phyloP scores from a whole-genome alignment of 2,329 filamentous ascomycete species.

The Uncinocarpus reesii region DNA sequence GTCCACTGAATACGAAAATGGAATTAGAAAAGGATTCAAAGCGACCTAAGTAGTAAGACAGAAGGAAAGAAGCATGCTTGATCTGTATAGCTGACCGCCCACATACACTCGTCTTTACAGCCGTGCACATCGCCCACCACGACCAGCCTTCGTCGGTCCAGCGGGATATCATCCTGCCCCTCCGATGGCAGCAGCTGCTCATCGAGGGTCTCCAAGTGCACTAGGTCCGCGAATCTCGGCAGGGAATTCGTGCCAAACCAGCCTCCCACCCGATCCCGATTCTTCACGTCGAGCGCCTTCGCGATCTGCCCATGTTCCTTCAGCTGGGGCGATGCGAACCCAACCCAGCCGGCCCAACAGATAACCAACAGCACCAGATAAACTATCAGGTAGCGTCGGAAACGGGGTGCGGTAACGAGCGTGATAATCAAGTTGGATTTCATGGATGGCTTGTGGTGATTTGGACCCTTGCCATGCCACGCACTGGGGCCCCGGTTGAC shows the following conservation, averaged over 20 bases:
- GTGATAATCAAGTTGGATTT: conserved; percentile 20
- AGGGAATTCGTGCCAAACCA: conserved; percentile 41
- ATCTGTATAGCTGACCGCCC: background rate
- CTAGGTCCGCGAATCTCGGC: conserved; percentile 42
- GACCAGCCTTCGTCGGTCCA: conserved; percentile 50
- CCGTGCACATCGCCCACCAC: conserved; percentile 91
- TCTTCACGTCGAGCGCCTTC: conserved; percentile 25
- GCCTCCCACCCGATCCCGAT: conserved; percentile 24
- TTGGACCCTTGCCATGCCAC: conserved; percentile 26
- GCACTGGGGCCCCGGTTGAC: conserved; percentile 33
- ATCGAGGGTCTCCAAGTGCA: conserved; percentile 43
- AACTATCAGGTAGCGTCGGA: conserved; percentile 32
- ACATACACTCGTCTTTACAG: conserved; percentile 56
- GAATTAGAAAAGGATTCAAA: conserved; percentile 2
- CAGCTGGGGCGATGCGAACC: conserved; percentile 25
- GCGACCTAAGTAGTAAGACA: background rate
- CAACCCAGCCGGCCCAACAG: conserved; percentile 28
- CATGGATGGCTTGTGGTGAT: conserved; percentile 19
- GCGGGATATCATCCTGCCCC: conserved; percentile 21
- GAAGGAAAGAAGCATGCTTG: too few species aligned
- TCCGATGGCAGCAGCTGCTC: conserved; percentile 36
- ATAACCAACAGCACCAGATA: conserved; percentile 28
- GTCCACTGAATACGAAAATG: conserved; percentile 29
- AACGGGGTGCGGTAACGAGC: conserved; percentile 32
- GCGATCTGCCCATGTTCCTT: conserved; percentile 26